Evolutionary conservation across 495 filamentous ascomycete genomes (phyloP).

Genomic region (Saxispiralis lemnorum): DNA sequence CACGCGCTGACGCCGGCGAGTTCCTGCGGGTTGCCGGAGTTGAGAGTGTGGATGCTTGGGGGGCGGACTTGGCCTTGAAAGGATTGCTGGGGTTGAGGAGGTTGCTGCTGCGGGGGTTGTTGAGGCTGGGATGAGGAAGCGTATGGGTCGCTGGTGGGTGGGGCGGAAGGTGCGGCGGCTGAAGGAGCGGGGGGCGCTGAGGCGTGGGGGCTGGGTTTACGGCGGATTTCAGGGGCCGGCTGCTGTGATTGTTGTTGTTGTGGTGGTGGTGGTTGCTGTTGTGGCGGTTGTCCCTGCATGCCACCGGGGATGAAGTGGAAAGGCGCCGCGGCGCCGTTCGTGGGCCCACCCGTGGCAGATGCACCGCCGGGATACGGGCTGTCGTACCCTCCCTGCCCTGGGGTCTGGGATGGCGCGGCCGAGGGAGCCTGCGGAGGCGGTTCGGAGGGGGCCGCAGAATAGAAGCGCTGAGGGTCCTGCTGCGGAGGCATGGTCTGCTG

Average conservation of each 20-base stretch:
- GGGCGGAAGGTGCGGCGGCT: constrained; percentile 3
- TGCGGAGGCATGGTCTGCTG: constrained; percentile 21
- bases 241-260: constrained; percentile 1
- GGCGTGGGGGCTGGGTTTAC: constrained; percentile 11
- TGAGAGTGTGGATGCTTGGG: constrained; percentile 19
- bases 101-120: too few species aligned
- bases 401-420: background rate
- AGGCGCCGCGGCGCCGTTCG: constrained; percentile 8
- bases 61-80: constrained; percentile 13
- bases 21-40: constrained; percentile 23
- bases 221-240: constrained; percentile 5
- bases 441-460: constrained; percentile 16
- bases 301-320: constrained; percentile 16
- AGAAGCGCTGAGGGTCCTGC: constrained; percentile 20
- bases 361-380: constrained; percentile 17
- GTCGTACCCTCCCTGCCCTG: constrained; percentile 15
- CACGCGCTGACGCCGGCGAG: constrained; percentile 10
- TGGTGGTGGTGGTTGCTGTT: constrained; percentile 9
- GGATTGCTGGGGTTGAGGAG: background rate
- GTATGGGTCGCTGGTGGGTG: background rate
- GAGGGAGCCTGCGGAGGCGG: constrained; percentile 2
- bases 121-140: constrained; percentile 9
- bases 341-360: constrained; percentile 16
- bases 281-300: constrained; percentile 6
- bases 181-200: background rate